phyloP scores from a whole-genome alignment of 2,329 filamentous ascomycete species.

The Ceratocystis diversiconidia region DNA sequence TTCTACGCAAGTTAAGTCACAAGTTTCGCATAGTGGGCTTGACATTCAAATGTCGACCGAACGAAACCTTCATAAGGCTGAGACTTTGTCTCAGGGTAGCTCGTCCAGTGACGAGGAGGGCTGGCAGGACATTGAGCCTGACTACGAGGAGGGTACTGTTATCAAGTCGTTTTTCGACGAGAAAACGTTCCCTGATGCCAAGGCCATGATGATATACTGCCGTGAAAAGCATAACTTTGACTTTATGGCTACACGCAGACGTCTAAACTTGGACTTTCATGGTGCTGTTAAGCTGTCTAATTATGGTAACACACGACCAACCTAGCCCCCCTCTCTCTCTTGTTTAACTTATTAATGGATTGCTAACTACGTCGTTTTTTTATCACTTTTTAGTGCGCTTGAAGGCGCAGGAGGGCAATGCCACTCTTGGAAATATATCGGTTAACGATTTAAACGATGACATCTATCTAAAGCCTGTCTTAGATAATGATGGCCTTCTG shows the following conservation, averaged over 20 bases:
- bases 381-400: constrained; percentile 31
- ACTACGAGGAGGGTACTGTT: constrained; percentile 45
- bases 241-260: constrained; percentile 44
- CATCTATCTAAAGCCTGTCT: constrained; percentile 63
- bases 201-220: constrained; percentile 54
- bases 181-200: constrained; percentile 47
- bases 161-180: constrained; percentile 57
- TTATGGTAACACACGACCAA: constrained; percentile 32
- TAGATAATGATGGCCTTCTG: constrained; percentile 81
- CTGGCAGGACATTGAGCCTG: constrained; percentile 44
- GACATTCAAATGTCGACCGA: constrained; percentile 9
- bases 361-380: neutral
- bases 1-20: neutral
- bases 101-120: constrained; percentile 31
- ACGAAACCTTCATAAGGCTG: constrained; percentile 8
- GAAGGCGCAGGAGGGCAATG: constrained; percentile 30
- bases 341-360: neutral
- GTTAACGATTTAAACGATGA: constrained; percentile 58
- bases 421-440: constrained; percentile 44
- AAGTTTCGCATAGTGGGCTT: neutral
- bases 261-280: constrained; percentile 53
- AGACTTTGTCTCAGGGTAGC: constrained; percentile 13
- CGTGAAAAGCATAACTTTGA: constrained; percentile 53
- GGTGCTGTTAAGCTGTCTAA: constrained; percentile 63
- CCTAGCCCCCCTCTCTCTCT: neutral